Base-by-base conservation (phyloP, 805 yeast species). In the Babjeviella inositovora region DNA sequence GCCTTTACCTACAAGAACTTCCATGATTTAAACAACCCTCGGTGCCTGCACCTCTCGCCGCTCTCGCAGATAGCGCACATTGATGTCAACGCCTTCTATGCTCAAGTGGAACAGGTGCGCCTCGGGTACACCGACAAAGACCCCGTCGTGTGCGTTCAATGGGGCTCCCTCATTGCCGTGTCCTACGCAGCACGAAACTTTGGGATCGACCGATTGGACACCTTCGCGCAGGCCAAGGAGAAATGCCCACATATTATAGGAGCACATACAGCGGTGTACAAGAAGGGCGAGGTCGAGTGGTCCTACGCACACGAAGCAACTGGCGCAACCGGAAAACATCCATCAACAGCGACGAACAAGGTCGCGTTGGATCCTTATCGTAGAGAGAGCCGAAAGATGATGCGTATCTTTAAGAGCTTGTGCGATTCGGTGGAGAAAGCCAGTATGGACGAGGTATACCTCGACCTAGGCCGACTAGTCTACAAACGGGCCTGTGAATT, bases 41-140 rank as follows among this genome's bases (percentile, higher is more conserved):
- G 37, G 2, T 53, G 45, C 8, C 53, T 90, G 3, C 71, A 64
- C 41, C 35, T 38, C 5, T 71, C 84, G 29, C 81, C 87, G 2
- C 50, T 87, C 7, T 58, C 94, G 0, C 76, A 77, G 13, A 64
- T 90, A 18, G 84, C 76, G 6, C 92, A 84, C 36, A 62, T 90
- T 13, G 98, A 90, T 47, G 64, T 82, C 37, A 93, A 90, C 49
- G 96, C 97, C 8, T 90, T 85, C 45, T 90, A 79, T 47, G 94
- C 98, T 0, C 98, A 90, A 41, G 90, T 75, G 15, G 96, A 90
- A 38, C 87, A 76, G 33, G 53, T 80, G 5, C 49, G 95, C 19
- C 56, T 81, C 10, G 74, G 74, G 0, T 47, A 75, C 9, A 46
- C 70, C 2, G 53, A 51, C 2, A 66, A 70, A 3, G 85, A 71